Base-by-base conservation (phyloP, 1,139 yeast genomes). In the Yamadazyma taylorii region DNA sequence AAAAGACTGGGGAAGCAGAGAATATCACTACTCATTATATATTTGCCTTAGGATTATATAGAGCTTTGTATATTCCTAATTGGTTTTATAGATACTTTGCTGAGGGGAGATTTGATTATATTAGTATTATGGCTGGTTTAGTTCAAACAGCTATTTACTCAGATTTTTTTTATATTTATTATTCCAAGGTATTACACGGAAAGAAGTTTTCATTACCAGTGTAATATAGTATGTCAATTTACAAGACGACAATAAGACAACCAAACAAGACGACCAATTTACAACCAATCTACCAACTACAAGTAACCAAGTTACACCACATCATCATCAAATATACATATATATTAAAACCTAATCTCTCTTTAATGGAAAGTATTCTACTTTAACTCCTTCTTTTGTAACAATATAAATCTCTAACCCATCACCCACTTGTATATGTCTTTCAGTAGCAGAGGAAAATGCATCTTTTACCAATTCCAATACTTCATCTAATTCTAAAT, bases 341-440 rank as follows among this genome's bases (percentile, higher is more conserved):
- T 27, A 14, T 9, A 16, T 10, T 14, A n/a, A 24, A 11, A 25
- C 17, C 30, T 27, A 92, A 73, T 92, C 98, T 58, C 86, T 81
- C 78, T 92, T 89, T 61, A 92, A 75, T 46, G 95, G 95, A 60
- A 68, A 85, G 63, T 78, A 84, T 59, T 88, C 95, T 35, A 78
- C 81, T 64, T 82, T 78, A 35, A 88, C 87, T 37, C 98, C 98
- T 21, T 89, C 96, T 60, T 89, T 90, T 12, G 97, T 88, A 38
- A 92, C 92, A 53, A 92, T 85, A 51, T 85, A 69, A 38, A 92
- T 83, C 63, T 92, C 96, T 48, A 92, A 75, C 7, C 94, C 95
- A 67, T 92, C 98, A 69, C 98, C 98, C 37, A 92, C 97, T 53
- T 90, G 95, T 52, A 92, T 92, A 61, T 94, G 97, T 73, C 98